phyloP scores from a whole-genome alignment of 2,329 filamentous ascomycete genomes.

The Westerdykella ornata region DNA sequence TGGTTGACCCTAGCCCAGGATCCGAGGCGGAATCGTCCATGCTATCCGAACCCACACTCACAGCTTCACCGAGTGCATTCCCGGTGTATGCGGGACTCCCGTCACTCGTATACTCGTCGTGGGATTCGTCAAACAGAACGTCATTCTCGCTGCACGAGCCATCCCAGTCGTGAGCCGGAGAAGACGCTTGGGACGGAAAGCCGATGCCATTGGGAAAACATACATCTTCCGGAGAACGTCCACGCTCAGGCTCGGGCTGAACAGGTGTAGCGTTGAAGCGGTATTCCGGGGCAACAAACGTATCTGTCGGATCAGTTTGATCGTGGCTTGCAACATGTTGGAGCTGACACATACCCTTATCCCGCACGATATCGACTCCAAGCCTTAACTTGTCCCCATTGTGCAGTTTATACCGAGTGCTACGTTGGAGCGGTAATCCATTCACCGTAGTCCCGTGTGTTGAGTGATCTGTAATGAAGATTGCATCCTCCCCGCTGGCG shows the following conservation, averaged over 20 bases:
- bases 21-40: neutral
- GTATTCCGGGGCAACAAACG: neutral
- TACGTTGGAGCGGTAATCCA: constrained; percentile 25
- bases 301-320: neutral
- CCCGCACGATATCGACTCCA: constrained; percentile 32
- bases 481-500: constrained; percentile 12
- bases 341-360: constrained; percentile 21
- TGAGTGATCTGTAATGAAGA: constrained; percentile 52
- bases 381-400: constrained; percentile 34
- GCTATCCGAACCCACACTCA: neutral
- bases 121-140: neutral
- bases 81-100: neutral
- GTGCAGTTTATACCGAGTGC: constrained; percentile 17
- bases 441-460: constrained; percentile 59
- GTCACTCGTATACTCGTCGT: neutral
- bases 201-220: neutral
- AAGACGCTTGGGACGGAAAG: neutral
- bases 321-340: neutral
- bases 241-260: too few relatives aligned
- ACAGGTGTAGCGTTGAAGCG: too few relatives aligned
- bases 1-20: neutral
- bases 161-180: neutral
- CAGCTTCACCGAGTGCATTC: neutral
- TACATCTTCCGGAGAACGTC: too few relatives aligned
- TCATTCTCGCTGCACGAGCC: neutral